Percentiles rank a stretch among this genome's conserved stretches.
Evolutionary conservation across 257 asterid genomes (phyloP).

Genomic region (Parsonsia alboflavescens): DNA sequence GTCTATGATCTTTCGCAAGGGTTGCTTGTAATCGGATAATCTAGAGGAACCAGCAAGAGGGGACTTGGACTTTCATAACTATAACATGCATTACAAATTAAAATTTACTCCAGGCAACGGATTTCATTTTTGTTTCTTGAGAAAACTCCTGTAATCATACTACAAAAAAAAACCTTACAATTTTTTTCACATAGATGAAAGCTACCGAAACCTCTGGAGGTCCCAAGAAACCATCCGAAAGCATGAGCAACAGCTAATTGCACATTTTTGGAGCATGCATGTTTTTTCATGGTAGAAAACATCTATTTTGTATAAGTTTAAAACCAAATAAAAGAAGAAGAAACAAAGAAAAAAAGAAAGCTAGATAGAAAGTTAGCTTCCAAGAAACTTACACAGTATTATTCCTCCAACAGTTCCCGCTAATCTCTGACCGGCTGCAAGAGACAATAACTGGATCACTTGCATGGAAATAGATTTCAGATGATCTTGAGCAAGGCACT

Average conservation of each 20-base stretch:
- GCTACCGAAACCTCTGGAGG: neutral
- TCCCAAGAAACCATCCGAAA: neutral
- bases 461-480: slow-evolving; percentile 24
- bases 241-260: neutral
- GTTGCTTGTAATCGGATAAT: neutral
- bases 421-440: slow-evolving; percentile 21
- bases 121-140: neutral
- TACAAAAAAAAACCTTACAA: neutral
- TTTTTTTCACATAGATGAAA: neutral
- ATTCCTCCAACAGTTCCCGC: slow-evolving; percentile 17
- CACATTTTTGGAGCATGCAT: neutral
- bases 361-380: neutral
- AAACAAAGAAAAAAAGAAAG: neutral
- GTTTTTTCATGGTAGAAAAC: neutral
- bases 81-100: too few species aligned
- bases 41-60: too few species aligned
- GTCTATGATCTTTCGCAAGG: neutral
- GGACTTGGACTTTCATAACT: too few species aligned
- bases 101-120: neutral
- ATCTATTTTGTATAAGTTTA: neutral
- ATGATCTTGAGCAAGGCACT: slow-evolving; percentile 18
- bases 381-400: slow-evolving; percentile 22
- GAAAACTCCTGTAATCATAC: neutral
- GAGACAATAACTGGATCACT: slow-evolving; percentile 25
- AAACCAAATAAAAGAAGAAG: neutral